Evolutionary conservation across 768 basidiomycete species (phyloP).

Genomic region (Tylopilus balloui): DNA sequence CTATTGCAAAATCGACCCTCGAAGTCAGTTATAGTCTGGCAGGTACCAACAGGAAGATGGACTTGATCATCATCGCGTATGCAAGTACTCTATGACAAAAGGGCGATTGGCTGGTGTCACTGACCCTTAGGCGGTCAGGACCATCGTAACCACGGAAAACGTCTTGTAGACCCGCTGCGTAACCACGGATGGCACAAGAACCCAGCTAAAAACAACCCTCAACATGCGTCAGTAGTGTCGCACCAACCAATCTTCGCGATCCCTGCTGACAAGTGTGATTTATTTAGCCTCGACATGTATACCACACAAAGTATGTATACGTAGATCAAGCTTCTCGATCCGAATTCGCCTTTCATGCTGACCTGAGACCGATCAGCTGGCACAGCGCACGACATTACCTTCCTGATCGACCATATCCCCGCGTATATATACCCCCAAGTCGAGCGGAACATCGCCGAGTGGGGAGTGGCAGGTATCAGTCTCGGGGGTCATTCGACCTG

Average conservation of each 20-base stretch:
- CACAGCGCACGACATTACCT: constrained; percentile 70
- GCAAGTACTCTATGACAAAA: constrained; percentile 15
- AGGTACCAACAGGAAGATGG: constrained; percentile 15
- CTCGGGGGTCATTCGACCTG: constrained; percentile 85
- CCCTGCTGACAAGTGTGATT: constrained; percentile 2
- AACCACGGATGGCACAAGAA: constrained; percentile 26
- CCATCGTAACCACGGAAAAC: constrained; percentile 31
- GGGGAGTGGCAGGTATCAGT: constrained; percentile 71
- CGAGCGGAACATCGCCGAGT: constrained; percentile 58
- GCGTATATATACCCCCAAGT: constrained; percentile 66
- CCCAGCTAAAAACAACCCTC: constrained; percentile 20
- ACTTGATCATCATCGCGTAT: constrained; percentile 27
- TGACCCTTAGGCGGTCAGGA: constrained; percentile 17
- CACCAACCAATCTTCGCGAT: neutral
- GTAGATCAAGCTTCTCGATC: neutral
- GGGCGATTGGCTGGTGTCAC: neutral
- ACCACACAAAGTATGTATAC: constrained; percentile 27
- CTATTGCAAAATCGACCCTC: constrained; percentile 22
- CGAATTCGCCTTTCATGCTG: neutral
- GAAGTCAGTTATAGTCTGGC: constrained; percentile 11
- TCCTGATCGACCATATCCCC: constrained; percentile 77
- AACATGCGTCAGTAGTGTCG: constrained; percentile 26
- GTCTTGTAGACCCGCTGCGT: constrained; percentile 22
- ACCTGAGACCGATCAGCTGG: constrained; percentile 36
- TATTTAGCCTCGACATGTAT: constrained; percentile 28